Conservation (phyloP, 2,329 filamentous ascomycete genomes). For the Xylariales sp. region DNA sequence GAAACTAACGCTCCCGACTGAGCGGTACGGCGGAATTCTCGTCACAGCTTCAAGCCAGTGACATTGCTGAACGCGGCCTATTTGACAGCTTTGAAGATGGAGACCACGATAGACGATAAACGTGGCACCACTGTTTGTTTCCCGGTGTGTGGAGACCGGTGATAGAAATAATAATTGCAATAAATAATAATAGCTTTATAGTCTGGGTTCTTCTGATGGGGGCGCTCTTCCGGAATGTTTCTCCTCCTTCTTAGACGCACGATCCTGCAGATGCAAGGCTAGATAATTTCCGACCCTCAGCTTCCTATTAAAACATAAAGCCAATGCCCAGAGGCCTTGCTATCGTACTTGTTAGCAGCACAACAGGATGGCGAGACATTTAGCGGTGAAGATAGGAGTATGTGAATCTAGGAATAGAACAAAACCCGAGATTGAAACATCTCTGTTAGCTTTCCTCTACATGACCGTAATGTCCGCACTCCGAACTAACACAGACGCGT, state of each 20-base stretch:
- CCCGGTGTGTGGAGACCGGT: conserved; percentile 13
- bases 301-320: neutral
- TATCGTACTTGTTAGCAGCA: conserved; percentile 27
- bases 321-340: neutral
- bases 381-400: conserved; percentile 23
- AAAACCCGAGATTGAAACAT: conserved; percentile 1
- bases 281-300: conserved; percentile 26
- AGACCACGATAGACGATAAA: conserved; percentile 14
- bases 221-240: conserved; percentile 37
- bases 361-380: neutral
- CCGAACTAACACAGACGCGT: neutral
- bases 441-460: neutral
- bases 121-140: conserved; percentile 28
- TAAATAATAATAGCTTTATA: conserved; percentile 19
- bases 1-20: conserved; percentile 28
- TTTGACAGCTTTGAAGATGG: conserved; percentile 8
- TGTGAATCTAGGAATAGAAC: conserved; percentile 2
- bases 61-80: conserved; percentile 24
- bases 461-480: neutral
- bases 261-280: conserved; percentile 27
- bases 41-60: conserved; percentile 25
- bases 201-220: neutral
- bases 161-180: neutral
- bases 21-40: conserved; percentile 26
- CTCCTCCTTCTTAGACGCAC: conserved; percentile 37